Evolutionary conservation across 2,329 filamentous ascomycete species (phyloP).

Genomic region (Aspergillus ibericus): DNA sequence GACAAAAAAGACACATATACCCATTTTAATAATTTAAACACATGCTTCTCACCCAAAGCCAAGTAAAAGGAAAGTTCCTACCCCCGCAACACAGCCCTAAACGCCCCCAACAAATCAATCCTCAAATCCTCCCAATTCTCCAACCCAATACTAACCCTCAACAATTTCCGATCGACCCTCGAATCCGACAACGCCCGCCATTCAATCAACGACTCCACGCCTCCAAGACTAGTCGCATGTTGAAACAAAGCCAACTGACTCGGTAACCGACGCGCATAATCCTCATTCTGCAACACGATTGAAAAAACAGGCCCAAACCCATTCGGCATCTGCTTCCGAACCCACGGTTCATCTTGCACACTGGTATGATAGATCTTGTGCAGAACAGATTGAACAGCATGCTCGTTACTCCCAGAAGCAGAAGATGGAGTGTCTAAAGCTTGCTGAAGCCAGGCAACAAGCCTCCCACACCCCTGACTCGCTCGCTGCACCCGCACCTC

Average conservation of each 20-base stretch:
- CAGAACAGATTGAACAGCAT: constrained; percentile 56
- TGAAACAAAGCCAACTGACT: constrained; percentile 80
- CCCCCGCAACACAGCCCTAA: constrained; percentile 41
- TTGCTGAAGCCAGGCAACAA: constrained; percentile 70
- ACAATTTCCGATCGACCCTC: constrained; percentile 66
- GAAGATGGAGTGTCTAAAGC: constrained; percentile 45
- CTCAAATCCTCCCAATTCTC: constrained; percentile 82
- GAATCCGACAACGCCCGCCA: constrained; percentile 87
- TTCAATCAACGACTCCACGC: constrained; percentile 93
- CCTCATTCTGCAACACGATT: constrained; percentile 61
- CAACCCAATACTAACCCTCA: constrained; percentile 81
- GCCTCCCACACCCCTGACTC: constrained; percentile 65
- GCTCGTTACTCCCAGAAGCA: constrained; percentile 40
- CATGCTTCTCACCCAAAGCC: neutral
- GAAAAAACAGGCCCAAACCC: constrained; percentile 89
- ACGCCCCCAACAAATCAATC: constrained; percentile 68
- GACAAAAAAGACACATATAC: too few relatives aligned
- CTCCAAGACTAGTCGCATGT: constrained; percentile 89
- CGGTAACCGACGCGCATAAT: constrained; percentile 67
- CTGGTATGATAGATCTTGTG: constrained; percentile 71
- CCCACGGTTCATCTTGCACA: constrained; percentile 73
- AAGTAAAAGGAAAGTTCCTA: neutral
- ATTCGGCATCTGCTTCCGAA: constrained; percentile 82
- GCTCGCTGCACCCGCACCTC: constrained; percentile 79
- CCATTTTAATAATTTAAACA: neutral